Evolutionary conservation across 225 moss, liverwort and hornwort species (phyloP).

Genomic region (Rhytidiadelphus loreus): DNA sequence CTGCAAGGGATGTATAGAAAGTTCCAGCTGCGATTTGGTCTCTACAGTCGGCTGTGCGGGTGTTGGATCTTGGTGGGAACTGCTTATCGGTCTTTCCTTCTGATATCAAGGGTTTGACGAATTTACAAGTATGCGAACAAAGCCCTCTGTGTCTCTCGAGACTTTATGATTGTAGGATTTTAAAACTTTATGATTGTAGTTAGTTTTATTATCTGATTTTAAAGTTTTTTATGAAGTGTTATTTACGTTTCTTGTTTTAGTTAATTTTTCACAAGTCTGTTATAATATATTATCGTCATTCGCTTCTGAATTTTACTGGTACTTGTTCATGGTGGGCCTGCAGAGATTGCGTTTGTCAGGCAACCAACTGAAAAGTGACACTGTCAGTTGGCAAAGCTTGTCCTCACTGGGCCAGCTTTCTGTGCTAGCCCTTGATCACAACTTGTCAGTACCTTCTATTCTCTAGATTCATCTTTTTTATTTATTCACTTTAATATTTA

Average conservation of each 20-base stretch:
- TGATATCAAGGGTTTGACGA: slow-evolving; percentile 42
- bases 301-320: neutral
- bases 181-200: neutral
- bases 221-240: neutral
- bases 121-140: slow-evolving; percentile 57
- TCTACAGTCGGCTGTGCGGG: slow-evolving; percentile 65
- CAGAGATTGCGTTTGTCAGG: slow-evolving; percentile 76
- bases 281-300: neutral
- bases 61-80: slow-evolving; percentile 78
- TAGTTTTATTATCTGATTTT: neutral
- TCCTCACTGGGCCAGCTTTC: slow-evolving; percentile 49
- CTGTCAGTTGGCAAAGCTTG: slow-evolving; percentile 63
- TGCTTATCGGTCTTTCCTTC: slow-evolving; percentile 53
- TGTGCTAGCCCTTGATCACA: slow-evolving; percentile 69
- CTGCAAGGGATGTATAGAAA: slow-evolving; percentile 80
- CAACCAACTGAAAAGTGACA: slow-evolving; percentile 61
- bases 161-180: neutral
- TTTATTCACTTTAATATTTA: neutral
- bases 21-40: slow-evolving; percentile 85
- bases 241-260: neutral
- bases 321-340: slow-evolving; percentile 10
- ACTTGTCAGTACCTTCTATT: slow-evolving; percentile 44
- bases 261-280: neutral
- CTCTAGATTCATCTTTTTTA: neutral
- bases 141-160: neutral